A percentile compares a stretch with the other conserved stretches of the same genome.
Conservation (phyloP, 208 protist species). For the Leishmania tropica region DNA sequence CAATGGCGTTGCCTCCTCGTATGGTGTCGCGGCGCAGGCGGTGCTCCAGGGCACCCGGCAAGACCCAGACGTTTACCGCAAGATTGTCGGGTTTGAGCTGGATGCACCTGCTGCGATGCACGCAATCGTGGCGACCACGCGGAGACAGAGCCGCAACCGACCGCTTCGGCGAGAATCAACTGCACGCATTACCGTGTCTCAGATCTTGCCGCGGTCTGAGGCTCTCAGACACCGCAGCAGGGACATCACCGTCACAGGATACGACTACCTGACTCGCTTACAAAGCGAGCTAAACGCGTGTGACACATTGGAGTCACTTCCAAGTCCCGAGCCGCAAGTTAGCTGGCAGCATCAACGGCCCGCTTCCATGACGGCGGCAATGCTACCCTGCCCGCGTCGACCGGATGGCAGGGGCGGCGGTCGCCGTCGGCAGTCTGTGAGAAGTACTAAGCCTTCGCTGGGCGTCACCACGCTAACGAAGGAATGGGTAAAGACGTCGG, state of each 20-base stretch:
- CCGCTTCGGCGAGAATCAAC: not conserved
- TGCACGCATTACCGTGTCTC: not conserved
- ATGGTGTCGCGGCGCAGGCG: conserved; percentile 10
- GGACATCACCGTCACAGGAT: not conserved
- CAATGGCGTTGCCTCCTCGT: not conserved
- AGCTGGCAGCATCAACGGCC: not conserved
- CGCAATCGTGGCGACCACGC: not conserved
- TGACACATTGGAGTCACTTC: not conserved
- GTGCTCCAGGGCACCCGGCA: conserved; percentile 2
- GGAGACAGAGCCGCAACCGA: not conserved
- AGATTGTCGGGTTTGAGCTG: conserved; percentile 14
- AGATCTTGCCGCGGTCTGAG: not conserved
- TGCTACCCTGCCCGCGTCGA: not conserved
- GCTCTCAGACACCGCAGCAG: not conserved
- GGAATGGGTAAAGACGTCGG: conserved; percentile 13
- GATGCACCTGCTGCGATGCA: conserved; percentile 2
- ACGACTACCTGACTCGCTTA: conserved; percentile 17
- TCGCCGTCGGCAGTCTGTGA: not conserved
- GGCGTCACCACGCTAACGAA: conserved; percentile 5
- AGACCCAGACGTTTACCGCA: not conserved
- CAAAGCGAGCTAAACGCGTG: conserved; percentile 13
- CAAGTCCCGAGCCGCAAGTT: not conserved
- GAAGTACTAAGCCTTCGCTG: not conserved
- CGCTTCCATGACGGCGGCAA: not conserved
- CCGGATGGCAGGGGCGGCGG: not conserved